Evolutionary conservation across 306 rosid genomes (phyloP).

Genomic region (Lathyrus tuberosus): DNA sequence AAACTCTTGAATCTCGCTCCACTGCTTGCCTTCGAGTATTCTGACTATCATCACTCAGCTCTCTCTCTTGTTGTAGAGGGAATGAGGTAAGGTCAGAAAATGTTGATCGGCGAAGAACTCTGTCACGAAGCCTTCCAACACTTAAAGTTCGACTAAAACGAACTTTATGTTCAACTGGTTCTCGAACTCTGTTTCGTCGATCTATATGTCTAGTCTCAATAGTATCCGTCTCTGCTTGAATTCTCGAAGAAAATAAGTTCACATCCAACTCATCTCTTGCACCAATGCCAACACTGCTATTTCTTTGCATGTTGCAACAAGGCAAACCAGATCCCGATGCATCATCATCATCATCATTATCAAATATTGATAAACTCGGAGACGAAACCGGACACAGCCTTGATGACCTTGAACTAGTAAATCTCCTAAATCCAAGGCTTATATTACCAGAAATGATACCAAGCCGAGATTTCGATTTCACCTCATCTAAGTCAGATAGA

Average conservation of each 20-base stretch:
- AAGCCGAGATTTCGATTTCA: conserved; percentile 44
- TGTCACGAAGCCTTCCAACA: conserved; percentile 98
- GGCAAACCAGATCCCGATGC: not conserved
- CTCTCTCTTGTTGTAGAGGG: conserved; percentile 81
- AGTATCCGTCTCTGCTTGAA: conserved; percentile 52
- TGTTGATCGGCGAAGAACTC: conserved; percentile 88
- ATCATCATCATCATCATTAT: conserved; percentile 60
- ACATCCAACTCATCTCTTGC: conserved; percentile 49
- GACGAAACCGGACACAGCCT: conserved; percentile 73
- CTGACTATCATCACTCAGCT: conserved; percentile 60
- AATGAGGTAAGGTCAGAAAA: conserved; percentile 66
- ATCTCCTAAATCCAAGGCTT: conserved; percentile 54
- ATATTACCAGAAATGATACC: too few relatives aligned
- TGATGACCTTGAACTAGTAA: conserved; percentile 78
- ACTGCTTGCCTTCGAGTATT: conserved; percentile 48
- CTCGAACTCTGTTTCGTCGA: conserved; percentile 65
- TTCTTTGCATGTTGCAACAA: conserved; percentile 1
- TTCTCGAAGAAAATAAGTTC: conserved; percentile 55
- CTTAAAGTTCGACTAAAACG: conserved; percentile 92
- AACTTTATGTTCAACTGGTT: conserved; percentile 83
- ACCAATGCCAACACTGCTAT: conserved; percentile 42
- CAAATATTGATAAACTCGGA: conserved; percentile 50
- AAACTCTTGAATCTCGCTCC: conserved; percentile 52
- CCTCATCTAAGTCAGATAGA: conserved; percentile 50
- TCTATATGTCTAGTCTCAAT: conserved; percentile 60